Evolutionary conservation across 257 asterid species (phyloP), one percentile per base, ranked within the genome.

Genomic region (Solanum tarijense): DNA sequence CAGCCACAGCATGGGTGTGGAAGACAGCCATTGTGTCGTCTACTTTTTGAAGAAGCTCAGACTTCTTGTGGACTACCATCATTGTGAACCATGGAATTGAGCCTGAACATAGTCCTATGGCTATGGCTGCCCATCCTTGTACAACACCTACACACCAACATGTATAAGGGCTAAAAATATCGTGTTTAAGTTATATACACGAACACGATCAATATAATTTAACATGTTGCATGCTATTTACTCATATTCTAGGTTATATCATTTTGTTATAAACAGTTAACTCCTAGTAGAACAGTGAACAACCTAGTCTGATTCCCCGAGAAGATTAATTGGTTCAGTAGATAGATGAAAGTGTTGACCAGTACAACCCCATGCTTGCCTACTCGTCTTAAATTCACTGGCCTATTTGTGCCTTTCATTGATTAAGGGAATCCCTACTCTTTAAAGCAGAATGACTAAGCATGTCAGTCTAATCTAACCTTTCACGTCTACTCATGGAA

Each of bases 11-110:
- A 25, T 94, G 98, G 3, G 98, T 94, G 91, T 94, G 98, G 88
- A 94, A 91, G 21, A 94, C 98, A 0, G 95, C 98, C 98, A 94
- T 94, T 18, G 96, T 95, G 92, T 94, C 96, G 58, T 95, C 98
- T 9, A 95, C 94, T 87, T 89, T 95, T 36, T 95, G 98, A 14
- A 94, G 98, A 27, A 95, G 90, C 87, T 88, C 94, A 0, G 94
- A 94, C 41, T 92, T 95, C 85, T 94, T 95, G 93, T 95, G 96
- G 78, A 94, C 94, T 5, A 95, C 96, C 98, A 95, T 95, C 98
- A 95, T 94, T 8, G 96, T 94, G 90, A 90, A 93, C 98, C 98
- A 95, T 6, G 96, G 98, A 38, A 95, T 90, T 3, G 95, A 92
- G n/a, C 98, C 98, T 1, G 96, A 95, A 91, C 95, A 95, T 6